These are phyloP conservation scores for Alnus glutinosa DNA, from an alignment of 306 rosid species.

Conservation along the genomic window DNA sequence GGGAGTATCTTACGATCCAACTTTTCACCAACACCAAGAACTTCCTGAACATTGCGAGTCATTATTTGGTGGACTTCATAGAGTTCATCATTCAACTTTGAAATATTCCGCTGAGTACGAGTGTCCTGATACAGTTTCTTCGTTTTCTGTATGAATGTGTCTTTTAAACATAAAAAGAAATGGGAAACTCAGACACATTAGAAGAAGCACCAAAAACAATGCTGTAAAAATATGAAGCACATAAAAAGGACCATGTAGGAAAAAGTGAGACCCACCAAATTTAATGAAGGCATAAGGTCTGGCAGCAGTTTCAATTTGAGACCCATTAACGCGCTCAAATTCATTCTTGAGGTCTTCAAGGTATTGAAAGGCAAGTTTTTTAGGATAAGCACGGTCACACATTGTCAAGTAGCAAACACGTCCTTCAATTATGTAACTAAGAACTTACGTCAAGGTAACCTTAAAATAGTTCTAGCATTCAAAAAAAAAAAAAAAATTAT, in stretches of 20 bases:
- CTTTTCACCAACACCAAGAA: conserved; percentile 99
- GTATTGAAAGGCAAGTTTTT: conserved; percentile 98
- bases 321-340: conserved; percentile 88
- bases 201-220: neutral
- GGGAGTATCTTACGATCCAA: conserved; percentile 84
- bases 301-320: conserved; percentile 98
- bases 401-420: conserved; percentile 96
- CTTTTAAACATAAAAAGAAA: conserved; percentile 48
- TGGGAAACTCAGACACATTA: conserved; percentile 29
- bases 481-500: neutral
- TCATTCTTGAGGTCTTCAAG: conserved; percentile 97
- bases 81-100: conserved; percentile 95
- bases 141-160: conserved; percentile 93
- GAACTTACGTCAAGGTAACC: conserved; percentile 57
- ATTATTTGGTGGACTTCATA: conserved; percentile 98
- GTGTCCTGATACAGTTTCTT: conserved; percentile 99
- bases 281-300: conserved; percentile 99
- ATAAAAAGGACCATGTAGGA: neutral
- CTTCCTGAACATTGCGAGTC: conserved; percentile 99
- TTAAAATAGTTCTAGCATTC: conserved; percentile 9
- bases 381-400: conserved; percentile 98
- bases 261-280: conserved; percentile 63
- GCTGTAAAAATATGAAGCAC: conserved; percentile 7
- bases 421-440: conserved; percentile 92
- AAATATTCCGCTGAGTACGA: conserved; percentile 91